A percentile compares a stretch with the other conserved stretches of the same genome.
Conservation (phyloP, 139 green algal genomes). For the Haematococcus sp. region DNA sequence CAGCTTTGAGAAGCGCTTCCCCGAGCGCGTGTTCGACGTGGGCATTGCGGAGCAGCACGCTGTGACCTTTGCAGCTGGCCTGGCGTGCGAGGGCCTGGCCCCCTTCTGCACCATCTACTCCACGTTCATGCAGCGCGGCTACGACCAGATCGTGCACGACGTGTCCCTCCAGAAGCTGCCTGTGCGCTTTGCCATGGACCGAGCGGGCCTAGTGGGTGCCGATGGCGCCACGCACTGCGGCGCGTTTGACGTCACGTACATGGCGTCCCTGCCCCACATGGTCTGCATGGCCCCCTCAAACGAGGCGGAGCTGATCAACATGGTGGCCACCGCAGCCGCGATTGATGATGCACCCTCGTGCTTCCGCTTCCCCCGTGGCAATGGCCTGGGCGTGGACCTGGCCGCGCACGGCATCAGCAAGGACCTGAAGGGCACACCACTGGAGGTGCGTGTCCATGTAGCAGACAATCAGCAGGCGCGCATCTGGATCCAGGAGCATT, state of each 20-base stretch:
- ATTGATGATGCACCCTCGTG: conserved; percentile 94
- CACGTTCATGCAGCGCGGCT: conserved; percentile 96
- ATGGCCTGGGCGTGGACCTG: conserved; percentile 93
- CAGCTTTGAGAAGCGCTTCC: conserved; percentile 79
- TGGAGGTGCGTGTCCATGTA: conserved; percentile 59
- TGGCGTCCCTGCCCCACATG: conserved; percentile 97
- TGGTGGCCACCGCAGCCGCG: conserved; percentile 86
- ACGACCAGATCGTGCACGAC: conserved; percentile 97
- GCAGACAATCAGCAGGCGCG: no score
- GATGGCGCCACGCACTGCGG: conserved; percentile 96
- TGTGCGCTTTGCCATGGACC: conserved; percentile 98
- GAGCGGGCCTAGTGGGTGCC: conserved; percentile 94
- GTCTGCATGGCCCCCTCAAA: conserved; percentile 95
- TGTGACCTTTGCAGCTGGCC: conserved; percentile 93
- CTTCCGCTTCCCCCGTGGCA: conserved; percentile 94
- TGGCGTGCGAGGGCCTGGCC: conserved; percentile 92
- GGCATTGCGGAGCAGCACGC: conserved; percentile 99
- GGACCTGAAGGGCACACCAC: conserved; percentile 83
- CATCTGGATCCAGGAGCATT: no score
- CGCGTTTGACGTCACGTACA: conserved; percentile 93
- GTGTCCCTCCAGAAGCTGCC: conserved; percentile 96
- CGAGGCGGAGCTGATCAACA: conserved; percentile 92
- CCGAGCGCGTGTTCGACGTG: conserved; percentile 93
- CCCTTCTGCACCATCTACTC: conserved; percentile 98
- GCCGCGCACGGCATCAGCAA: conserved; percentile 62